Percentiles rank a stretch among this genome's conserved stretches.
These are phyloP conservation scores for Aspergillus terreus DNA, from an alignment of 2,329 filamentous ascomycete genomes.

Conservation along the genomic window DNA sequence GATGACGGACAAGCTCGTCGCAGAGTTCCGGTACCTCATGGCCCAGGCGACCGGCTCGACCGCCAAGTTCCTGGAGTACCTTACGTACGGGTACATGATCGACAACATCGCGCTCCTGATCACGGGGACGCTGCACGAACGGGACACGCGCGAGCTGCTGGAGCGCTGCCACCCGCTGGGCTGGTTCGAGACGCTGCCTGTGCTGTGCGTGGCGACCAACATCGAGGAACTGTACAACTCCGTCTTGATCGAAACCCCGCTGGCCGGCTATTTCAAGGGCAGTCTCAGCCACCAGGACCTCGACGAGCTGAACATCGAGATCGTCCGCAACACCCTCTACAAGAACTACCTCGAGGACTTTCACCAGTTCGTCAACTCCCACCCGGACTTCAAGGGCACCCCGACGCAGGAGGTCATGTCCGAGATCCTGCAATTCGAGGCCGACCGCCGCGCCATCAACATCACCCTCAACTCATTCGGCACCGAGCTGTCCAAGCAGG, in stretches of 20 bases:
- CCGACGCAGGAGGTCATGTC: slow-evolving; percentile 93
- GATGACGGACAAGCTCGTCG: slow-evolving; percentile 96
- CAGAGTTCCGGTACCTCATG: slow-evolving; percentile 94
- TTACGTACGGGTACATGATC: slow-evolving; percentile 99
- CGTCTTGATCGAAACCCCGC: slow-evolving; percentile 91
- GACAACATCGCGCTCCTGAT: slow-evolving; percentile 98
- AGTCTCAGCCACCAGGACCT: slow-evolving; percentile 93
- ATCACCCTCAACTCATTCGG: slow-evolving; percentile 99
- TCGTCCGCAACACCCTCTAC: slow-evolving; percentile 96
- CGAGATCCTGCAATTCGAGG: slow-evolving; percentile 94
- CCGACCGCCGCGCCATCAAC: slow-evolving; percentile 94
- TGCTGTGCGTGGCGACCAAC: slow-evolving; percentile 95
- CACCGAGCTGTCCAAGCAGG: slow-evolving; percentile 88
- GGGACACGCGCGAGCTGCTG: slow-evolving; percentile 90
- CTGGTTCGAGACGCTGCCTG: slow-evolving; percentile 99
- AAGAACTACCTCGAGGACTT: slow-evolving; percentile 99
- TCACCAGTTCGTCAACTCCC: slow-evolving; percentile 85
- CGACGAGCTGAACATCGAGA: slow-evolving; percentile 98
- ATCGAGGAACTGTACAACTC: slow-evolving; percentile 99
- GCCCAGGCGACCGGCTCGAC: slow-evolving; percentile 89
- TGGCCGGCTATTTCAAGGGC: slow-evolving; percentile 96
- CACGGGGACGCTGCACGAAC: slow-evolving; percentile 94
- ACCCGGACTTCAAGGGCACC: slow-evolving; percentile 80
- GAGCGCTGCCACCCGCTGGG: slow-evolving; percentile 95
- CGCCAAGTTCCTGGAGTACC: slow-evolving; percentile 93